Base-by-base conservation (phyloP, 129 eudicot species). In the Arctium minus region DNA sequence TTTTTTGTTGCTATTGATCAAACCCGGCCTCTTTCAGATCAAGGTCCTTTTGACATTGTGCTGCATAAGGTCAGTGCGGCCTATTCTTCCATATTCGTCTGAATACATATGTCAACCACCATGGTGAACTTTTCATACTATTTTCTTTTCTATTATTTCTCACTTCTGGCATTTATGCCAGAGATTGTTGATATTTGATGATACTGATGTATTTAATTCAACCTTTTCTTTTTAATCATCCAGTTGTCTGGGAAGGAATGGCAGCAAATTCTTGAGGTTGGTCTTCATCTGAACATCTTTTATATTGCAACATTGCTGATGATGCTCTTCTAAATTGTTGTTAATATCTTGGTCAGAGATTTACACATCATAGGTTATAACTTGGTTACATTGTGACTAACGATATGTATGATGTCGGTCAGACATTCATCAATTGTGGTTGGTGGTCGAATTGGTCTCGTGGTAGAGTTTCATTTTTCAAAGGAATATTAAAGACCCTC, bases 21-120 rank as follows among this genome's bases (percentile, higher is more conserved):
- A 73, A 91, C 85, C 56, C 82, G 86, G 79, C 92, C 99, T 31
- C 97, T 96, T 84, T 93, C 94, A 31, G 99, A 96, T 48, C 99
- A 96, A 90, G 99, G 99, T 74, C 98, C 99, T 74, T 96, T 96
- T 80, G 96, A 91, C 90, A 89, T 93, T 88, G 90, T 96, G 76
- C 75, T 93, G 84, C 98, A 96, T 80, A 96, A 93, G 98, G 98
- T 93, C 83, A 81, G 88, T 79, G 86, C 56, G 81, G 81, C 78
- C 81, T 71, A 71, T 85, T 85, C 82, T 79, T 80, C 74, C 84
- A 80, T 77, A 73, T 38, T 80, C 40, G 83, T 76, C 83, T 85
- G 82, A 77, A 81, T 81, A 78, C 88, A 86, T 74, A 77, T 38
- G 74, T 84, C 87, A 75, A 40, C 85, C 79, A 72, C 44, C 80